Base-by-base conservation (phyloP, 331 rosid genomes). In the Rhamnella rubrinervis region DNA sequence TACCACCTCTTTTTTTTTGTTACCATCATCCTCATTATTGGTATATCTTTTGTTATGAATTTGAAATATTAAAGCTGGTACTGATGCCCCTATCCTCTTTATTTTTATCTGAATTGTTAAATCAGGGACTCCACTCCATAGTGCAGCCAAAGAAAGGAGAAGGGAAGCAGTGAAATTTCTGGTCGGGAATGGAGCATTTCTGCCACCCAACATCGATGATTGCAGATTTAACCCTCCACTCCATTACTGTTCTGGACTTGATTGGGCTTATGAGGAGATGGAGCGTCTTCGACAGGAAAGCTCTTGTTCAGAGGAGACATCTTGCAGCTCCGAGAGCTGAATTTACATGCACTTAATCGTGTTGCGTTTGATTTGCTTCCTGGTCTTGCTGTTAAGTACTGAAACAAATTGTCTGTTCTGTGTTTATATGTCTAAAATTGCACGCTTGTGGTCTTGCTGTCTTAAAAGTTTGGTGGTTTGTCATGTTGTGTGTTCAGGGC, bases 181-280 rank as follows among this genome's bases (percentile, higher is more conserved):
- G 64, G 65, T 95, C 41, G 96, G 87, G 85, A 95, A 91, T 73
- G 99, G 99, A 28, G 97, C 99, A 1, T 95, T 95, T 82, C 73
- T 95, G 85, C 88, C 99, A 4, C 93, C 88, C 38, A 92, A 95
- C 67, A 95, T 95, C 8, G 70, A 80, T 7, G 99, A 95, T 76
- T 66, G 93, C 86, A 85, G 97, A 77, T 95, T 95, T 75, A 95
- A 95, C 68, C 99, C 99, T 28, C 99, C 99, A 20, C 84, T 95
- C 63, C 97, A 95, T 78, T 95, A 95, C 84, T 95, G 97, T 81
- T 83, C 83, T 0, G 96, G 97, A 47, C 99, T 95, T 47, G 99
- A 95, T 77, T 95, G 99, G 99, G 99, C 97, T 55, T 95, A 95
- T 8, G 99, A 95, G 80, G 99, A 95, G 84, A 71, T 95, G 96